phyloP scores from a whole-genome alignment of 805 yeast species.

The Wickerhamomyces queroliae region DNA sequence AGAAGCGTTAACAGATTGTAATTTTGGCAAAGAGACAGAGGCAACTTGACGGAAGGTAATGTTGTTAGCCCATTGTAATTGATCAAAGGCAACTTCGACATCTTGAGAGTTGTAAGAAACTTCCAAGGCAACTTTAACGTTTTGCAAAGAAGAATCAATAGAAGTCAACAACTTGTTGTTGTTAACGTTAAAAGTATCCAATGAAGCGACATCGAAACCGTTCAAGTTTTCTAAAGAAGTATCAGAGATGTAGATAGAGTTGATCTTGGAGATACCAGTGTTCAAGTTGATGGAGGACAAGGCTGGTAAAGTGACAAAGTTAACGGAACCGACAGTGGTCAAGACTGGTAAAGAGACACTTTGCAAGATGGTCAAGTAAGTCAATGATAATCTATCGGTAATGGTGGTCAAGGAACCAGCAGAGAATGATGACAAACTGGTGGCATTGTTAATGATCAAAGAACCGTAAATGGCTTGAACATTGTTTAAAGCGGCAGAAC shows the following conservation, averaged over 20 bases:
- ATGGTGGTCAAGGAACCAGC: constrained; percentile 79
- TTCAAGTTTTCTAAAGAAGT: constrained; percentile 63
- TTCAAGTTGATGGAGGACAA: constrained; percentile 63
- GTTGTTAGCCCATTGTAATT: constrained; percentile 81
- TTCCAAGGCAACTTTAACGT: constrained; percentile 69
- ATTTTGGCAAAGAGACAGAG: constrained; percentile 62
- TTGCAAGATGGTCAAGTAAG: constrained; percentile 58
- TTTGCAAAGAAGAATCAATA: constrained; percentile 63
- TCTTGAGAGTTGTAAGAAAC: constrained; percentile 82
- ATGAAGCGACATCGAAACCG: constrained; percentile 52
- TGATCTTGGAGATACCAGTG: constrained; percentile 67
- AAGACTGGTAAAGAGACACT: constrained; percentile 72
- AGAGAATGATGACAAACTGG: constrained; percentile 53
- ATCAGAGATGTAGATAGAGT: constrained; percentile 64
- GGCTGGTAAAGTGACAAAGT: constrained; percentile 83
- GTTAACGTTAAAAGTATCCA: constrained; percentile 67
- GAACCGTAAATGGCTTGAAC: constrained; percentile 77
- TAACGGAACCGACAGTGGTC: constrained; percentile 74
- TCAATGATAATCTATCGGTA: constrained; percentile 61
- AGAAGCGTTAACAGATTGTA: constrained; percentile 73
- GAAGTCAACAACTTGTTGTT: constrained; percentile 79
- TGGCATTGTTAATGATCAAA: constrained; percentile 60
- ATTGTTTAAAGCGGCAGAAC: constrained; percentile 63
- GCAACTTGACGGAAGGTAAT: constrained; percentile 77
- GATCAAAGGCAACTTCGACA: constrained; percentile 62